These are phyloP conservation scores for Ustilago nuda DNA, from an alignment of 1,284 basidiomycete genomes.

Conservation along the genomic window DNA sequence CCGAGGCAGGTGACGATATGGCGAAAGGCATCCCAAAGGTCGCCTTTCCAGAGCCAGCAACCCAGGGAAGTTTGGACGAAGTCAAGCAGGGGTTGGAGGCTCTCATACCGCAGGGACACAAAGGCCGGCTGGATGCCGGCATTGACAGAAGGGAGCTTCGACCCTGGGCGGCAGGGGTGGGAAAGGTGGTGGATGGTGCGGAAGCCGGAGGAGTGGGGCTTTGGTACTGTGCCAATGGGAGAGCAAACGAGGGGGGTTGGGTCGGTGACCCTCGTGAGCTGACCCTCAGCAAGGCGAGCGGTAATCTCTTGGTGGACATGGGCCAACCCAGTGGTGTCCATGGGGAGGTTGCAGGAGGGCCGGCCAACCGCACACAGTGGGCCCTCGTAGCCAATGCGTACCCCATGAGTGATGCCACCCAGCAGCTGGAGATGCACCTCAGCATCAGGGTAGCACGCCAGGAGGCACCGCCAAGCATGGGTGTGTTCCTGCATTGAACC, in stretches of 20 bases:
- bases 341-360: background rate
- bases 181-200: background rate
- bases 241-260: background rate
- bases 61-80: background rate
- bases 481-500: background rate
- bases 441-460: background rate
- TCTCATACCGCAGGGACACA: background rate
- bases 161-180: background rate
- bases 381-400: background rate
- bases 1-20: background rate
- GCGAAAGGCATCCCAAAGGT: background rate
- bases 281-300: background rate
- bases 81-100: background rate
- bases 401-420: background rate
- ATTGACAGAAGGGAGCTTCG: background rate
- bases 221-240: background rate
- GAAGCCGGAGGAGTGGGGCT: background rate
- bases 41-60: background rate
- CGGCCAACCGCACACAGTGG: background rate
- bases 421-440: background rate
- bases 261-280: background rate
- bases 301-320: background rate
- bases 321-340: background rate
- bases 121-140: background rate
- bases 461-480: background rate